Conservation (phyloP, 164 flowering plant genomes). For the Berberis thunbergii region DNA sequence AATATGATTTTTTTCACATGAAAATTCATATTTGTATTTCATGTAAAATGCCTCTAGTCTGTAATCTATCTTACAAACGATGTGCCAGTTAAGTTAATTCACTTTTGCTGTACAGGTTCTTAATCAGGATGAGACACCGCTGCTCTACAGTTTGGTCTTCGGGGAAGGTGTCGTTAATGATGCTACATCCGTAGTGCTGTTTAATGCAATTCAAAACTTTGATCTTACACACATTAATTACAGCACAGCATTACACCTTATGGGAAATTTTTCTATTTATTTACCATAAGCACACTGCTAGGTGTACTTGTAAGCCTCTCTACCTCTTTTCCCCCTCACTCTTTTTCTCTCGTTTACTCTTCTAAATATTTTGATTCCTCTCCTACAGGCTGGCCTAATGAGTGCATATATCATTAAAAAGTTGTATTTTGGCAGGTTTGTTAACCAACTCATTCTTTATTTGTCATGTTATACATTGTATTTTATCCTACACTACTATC, state of each 20-base stretch:
- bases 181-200: slow-evolving; percentile 93
- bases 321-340: slow-evolving; percentile 10
- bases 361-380: slow-evolving; percentile 5
- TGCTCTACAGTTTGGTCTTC: slow-evolving; percentile 81
- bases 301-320: slow-evolving; percentile 61
- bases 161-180: slow-evolving; percentile 97
- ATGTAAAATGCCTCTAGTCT: too few species aligned
- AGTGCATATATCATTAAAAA: slow-evolving; percentile 83
- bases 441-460: background rate
- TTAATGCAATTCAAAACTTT: slow-evolving; percentile 84
- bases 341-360: background rate
- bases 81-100: background rate
- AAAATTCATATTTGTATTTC: too few species aligned
- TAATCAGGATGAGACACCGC: slow-evolving; percentile 89
- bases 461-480: background rate
- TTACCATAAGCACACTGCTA: slow-evolving; percentile 65
- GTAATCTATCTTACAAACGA: too few species aligned
- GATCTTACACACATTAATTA: slow-evolving; percentile 55
- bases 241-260: slow-evolving; percentile 36
- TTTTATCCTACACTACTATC: background rate
- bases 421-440: slow-evolving; percentile 40
- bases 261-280: slow-evolving; percentile 67
- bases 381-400: slow-evolving; percentile 70
- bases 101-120: slow-evolving; percentile 53
- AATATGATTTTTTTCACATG: too few species aligned